A percentile compares a stretch with the other conserved stretches of the same genome.
Conservation (phyloP, 768 basidiomycete genomes). For the Dacryopinax primogenitus region DNA sequence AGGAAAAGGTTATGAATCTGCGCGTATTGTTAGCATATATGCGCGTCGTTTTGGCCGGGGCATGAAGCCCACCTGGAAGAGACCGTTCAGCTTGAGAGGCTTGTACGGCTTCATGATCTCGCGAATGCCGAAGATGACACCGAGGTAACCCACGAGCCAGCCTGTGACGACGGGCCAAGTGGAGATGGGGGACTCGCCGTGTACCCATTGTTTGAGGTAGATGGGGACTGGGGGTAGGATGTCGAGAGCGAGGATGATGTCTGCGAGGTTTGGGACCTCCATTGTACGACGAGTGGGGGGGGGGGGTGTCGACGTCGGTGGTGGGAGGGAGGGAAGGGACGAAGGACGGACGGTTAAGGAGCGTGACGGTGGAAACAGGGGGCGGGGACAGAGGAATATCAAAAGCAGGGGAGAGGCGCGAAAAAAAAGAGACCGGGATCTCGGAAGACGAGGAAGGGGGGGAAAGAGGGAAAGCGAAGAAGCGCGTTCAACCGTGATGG, state of each 20-base stretch:
- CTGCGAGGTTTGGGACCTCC: conserved; percentile 12
- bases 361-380: background rate
- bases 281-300: background rate
- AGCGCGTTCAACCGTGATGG: too few relatives aligned
- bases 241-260: conserved; percentile 9
- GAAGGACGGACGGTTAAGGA: conserved; percentile 33
- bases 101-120: conserved; percentile 68
- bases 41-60: background rate
- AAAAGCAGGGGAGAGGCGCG: too few relatives aligned
- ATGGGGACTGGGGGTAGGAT: conserved; percentile 34
- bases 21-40: background rate
- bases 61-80: conserved; percentile 49
- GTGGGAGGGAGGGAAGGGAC: conserved; percentile 37
- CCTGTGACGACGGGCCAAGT: conserved; percentile 56
- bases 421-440: too few relatives aligned
- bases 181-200: conserved; percentile 66
- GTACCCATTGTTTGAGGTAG: conserved; percentile 45
- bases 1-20: conserved; percentile 73
- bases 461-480: too few relatives aligned
- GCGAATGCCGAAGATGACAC: conserved; percentile 72
- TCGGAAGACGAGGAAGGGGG: too few relatives aligned
- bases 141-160: conserved; percentile 68
- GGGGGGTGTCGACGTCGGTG: too few relatives aligned
- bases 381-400: too few relatives aligned
- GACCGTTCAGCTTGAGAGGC: conserved; percentile 59